Evolutionary conservation across 805 yeast species (phyloP), one percentile per base, ranked within the genome.

Genomic region (Starmerella powellii): DNA sequence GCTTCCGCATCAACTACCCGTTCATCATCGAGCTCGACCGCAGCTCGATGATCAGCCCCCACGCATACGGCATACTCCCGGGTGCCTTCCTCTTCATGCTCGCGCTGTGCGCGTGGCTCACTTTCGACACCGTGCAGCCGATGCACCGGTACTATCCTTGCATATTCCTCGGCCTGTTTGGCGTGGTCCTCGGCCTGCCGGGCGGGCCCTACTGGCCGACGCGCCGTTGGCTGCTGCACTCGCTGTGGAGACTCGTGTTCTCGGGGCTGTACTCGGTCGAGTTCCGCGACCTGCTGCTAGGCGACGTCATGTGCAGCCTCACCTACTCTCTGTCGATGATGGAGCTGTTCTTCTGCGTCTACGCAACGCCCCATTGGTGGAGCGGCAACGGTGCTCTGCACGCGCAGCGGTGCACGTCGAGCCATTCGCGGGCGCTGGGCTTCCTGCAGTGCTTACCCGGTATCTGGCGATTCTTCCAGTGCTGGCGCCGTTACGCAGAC

Each of bases 181-280:
- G 75, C 1, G 49, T 64, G 0, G 51, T 76, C 0, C 57, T 82
- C 15, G 57, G 79, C 16, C 65, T 78, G 60, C 95, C 95, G 0
- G 65, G 77, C 8, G 66, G 70, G 38, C 64, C 71, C 2, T 77
- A 66, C 53, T 67, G 72, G 29, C 62, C 72, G n/a, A 70, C 94
- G 8, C 70, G 96, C 50, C 68, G 68, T 44, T 91, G 96, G 96
- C 54, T 88, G 2, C 65, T 79, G 16, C 62, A 77, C 12, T 77
- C 93, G 0, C 42, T 78, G 1, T 73, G 87, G 69, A 68, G 98
- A 55, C 63, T 91, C 37, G 26, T 79, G 0, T 66, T 82, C 8
- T 80, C 94, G 1, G 97, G 97, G 0, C 66, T 86, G 32, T 91
- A 80, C 55, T 95, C 97, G 0, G 96, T 91, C 41, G 97, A 88